Evolutionary conservation across 257 asterid genomes (phyloP), one percentile per base, ranked within the genome.

Genomic region (Gentiana straminea): DNA sequence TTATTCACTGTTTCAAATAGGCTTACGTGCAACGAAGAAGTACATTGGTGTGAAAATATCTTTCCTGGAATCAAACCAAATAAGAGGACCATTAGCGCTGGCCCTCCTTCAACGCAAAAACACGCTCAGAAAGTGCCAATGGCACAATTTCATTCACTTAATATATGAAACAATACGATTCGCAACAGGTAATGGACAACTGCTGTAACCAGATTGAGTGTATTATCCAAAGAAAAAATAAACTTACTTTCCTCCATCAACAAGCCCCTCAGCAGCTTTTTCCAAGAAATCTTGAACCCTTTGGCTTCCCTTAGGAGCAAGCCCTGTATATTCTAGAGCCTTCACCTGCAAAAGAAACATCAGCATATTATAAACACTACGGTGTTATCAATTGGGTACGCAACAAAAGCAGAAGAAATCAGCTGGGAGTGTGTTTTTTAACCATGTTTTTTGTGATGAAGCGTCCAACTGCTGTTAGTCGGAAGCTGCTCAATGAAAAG

Each of bases 211-310:
- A 41, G 8, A 41, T 41, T 57, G 46, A 54, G 24, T 11, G 11
- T 8, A 35, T 24, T 24, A 24, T 39, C 44, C 44, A 39, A 7
- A 51, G 56, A 39, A 50, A 51, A 41, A 24, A 24, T 24, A 24
- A 24, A 52, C 95, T 83, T 80, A 88, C 99, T 82, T 86, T 58
- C 77, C 99, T 33, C 97, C 99, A 33, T 73, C 89, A 43, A 92
- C 89, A 60, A 92, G 97, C 60, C 99, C 99, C 70, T 92, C 97
- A 43, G 97, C 95, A 52, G 97, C 99, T 75, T 92, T 88, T 80
- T 92, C 99, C 64, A 92, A 73, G 94, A 92, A 88, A 75, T 82
- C 84, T 68, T 87, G 96, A 72, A 91, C 98, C 70, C 98, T 76
- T 75, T 81, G 92, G 57, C 98, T 91, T 70, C 98, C 98, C 68